A percentile compares a stretch with the other conserved stretches of the same genome.
These are phyloP conservation scores for Coemansia javaensis DNA, from an alignment of 192 early-diverging fungal species.

Conservation along the genomic window DNA sequence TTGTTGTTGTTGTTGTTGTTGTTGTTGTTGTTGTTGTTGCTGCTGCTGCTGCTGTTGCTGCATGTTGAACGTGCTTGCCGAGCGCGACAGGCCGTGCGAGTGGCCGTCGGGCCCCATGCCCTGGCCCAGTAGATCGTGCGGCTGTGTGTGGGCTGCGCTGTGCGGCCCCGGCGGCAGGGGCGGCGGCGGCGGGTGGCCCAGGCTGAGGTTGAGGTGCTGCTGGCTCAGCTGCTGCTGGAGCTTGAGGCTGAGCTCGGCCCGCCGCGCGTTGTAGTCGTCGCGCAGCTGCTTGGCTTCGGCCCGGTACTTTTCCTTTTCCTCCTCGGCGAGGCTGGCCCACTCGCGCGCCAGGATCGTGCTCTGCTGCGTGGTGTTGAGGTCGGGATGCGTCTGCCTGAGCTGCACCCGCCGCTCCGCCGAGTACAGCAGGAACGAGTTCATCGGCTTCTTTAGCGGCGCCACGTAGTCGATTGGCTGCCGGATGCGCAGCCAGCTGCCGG, in stretches of 20 bases:
- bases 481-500: constrained; percentile 39
- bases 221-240: constrained; percentile 50
- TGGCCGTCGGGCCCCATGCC: constrained; percentile 3
- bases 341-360: constrained; percentile 65
- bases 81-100: constrained; percentile 9
- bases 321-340: constrained; percentile 56
- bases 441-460: constrained; percentile 57
- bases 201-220: constrained; percentile 44
- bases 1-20: too few species aligned
- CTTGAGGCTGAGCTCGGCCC: constrained; percentile 57
- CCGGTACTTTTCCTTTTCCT: constrained; percentile 55
- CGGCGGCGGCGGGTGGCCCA: constrained; percentile 16
- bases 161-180: constrained; percentile 7
- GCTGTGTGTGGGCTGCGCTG: constrained; percentile 9
- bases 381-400: constrained; percentile 55
- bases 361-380: constrained; percentile 57
- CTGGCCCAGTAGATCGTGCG: constrained; percentile 20
- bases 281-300: constrained; percentile 57
- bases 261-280: constrained; percentile 54
- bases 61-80: constrained; percentile 10
- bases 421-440: constrained; percentile 66
- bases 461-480: constrained; percentile 50
- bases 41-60: too few species aligned
- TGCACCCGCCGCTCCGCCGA: constrained; percentile 62
- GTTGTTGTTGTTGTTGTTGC: too few species aligned